Evolutionary conservation across 305 asterid genomes (phyloP).

Genomic region (Lippia alba): DNA sequence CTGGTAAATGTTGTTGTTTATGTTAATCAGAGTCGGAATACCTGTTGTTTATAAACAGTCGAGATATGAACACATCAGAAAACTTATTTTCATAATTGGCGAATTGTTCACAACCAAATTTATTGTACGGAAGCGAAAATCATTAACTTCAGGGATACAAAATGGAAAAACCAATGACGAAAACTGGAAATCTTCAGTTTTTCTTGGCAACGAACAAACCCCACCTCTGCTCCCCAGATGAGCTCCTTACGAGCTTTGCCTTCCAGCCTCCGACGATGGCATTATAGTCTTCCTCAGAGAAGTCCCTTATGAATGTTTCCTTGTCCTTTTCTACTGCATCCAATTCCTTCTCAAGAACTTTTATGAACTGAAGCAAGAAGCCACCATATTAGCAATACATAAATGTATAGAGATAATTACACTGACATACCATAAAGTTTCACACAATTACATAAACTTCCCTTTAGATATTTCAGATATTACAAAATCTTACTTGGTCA

Average conservation of each 20-base stretch:
- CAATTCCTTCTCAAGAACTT: constrained; percentile 82
- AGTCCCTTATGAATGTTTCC: constrained; percentile 72
- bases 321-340: constrained; percentile 71
- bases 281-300: constrained; percentile 90
- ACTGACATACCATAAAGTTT: too few species aligned
- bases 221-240: constrained; percentile 97
- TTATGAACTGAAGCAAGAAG: constrained; percentile 63
- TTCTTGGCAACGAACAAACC: constrained; percentile 89
- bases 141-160: constrained; percentile 27
- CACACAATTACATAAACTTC: too few species aligned
- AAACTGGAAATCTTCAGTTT: constrained; percentile 36
- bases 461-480: too few species aligned
- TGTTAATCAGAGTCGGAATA: neutral
- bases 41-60: neutral
- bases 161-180: neutral
- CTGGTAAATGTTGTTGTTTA: too few species aligned
- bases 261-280: constrained; percentile 96
- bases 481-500: too few species aligned
- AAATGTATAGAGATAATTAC: neutral
- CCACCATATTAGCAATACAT: neutral
- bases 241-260: constrained; percentile 76
- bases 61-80: constrained; percentile 5
- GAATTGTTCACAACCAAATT: constrained; percentile 4
- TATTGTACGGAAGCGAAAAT: constrained; percentile 22
- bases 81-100: constrained; percentile 11